A percentile compares a stretch with the other conserved stretches of the same genome.
Evolutionary conservation across 2,329 filamentous ascomycete genomes (phyloP).

Genomic region (Diaporthe vaccinii): DNA sequence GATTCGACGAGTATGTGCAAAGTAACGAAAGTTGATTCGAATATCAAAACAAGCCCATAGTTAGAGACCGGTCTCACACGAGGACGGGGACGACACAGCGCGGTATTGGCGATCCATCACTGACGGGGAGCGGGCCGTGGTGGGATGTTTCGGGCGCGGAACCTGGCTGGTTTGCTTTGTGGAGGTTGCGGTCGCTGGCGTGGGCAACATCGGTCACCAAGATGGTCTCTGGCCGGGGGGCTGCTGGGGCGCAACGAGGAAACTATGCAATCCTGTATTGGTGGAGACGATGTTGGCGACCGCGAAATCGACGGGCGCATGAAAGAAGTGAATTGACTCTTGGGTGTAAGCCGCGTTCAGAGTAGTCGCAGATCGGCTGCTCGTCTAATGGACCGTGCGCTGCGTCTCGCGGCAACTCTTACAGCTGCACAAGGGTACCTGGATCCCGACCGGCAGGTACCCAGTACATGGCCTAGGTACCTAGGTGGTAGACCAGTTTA

Average conservation of each 20-base stretch:
- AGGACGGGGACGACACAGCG: conserved; percentile 44
- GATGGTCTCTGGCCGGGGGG: conserved; percentile 15
- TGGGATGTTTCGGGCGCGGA: conserved; percentile 40
- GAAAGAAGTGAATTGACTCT: conserved; percentile 34
- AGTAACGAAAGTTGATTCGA: conserved; percentile 35
- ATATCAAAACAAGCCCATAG: conserved; percentile 41
- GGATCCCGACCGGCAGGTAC: not conserved
- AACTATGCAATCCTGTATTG: conserved; percentile 19
- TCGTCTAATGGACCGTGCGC: conserved; percentile 34
- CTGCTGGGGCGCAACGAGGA: conserved; percentile 2
- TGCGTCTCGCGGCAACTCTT: conserved; percentile 3
- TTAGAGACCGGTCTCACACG: conserved; percentile 50
- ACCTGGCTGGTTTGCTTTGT: conserved; percentile 30
- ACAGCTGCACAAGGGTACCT: conserved; percentile 9
- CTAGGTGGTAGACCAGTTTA: not conserved
- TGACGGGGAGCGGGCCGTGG: conserved; percentile 39
- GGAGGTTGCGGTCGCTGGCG: conserved; percentile 30
- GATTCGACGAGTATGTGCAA: conserved; percentile 17
- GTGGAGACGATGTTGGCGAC: conserved; percentile 18
- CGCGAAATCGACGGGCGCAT: not conserved
- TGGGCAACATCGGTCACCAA: conserved; percentile 38
- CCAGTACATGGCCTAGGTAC: not conserved
- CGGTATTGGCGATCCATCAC: conserved; percentile 52
- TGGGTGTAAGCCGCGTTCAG: conserved; percentile 29
- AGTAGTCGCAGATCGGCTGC: conserved; percentile 25